A percentile compares a stretch with the other conserved stretches of the same genome.
Conservation (phyloP, 345 rosid species). For the Microthlaspi erraticum region DNA sequence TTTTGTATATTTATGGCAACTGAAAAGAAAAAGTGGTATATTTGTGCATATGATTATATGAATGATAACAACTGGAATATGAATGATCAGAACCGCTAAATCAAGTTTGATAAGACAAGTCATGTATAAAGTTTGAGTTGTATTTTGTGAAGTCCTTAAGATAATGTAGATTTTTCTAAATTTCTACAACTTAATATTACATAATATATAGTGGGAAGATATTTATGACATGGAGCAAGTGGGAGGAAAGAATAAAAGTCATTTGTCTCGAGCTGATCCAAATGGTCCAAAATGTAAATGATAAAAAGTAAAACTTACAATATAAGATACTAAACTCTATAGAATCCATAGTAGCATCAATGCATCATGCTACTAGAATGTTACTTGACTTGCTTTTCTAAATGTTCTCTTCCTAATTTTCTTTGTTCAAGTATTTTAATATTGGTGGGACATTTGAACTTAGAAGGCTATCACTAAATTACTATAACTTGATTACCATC, state of each 20-base stretch:
- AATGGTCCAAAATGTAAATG: conserved; percentile 18
- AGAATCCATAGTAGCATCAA: not conserved
- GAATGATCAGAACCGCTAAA: not conserved
- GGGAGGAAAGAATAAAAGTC: conserved; percentile 7
- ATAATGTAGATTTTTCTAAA: not conserved
- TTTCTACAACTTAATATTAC: not conserved
- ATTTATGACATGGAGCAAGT: conserved; percentile 1
- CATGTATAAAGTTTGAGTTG: not conserved
- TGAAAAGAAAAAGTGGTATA: not conserved
- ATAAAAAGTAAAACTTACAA: conserved; percentile 1
- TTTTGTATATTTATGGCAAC: too few species aligned
- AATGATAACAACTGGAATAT: too few species aligned
- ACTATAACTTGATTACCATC: not conserved
- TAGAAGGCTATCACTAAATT: not conserved
- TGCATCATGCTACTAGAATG: conserved; percentile 2
- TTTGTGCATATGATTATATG: not conserved
- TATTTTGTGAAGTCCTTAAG: not conserved
- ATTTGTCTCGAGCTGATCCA: conserved; percentile 10
- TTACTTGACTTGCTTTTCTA: conserved; percentile 3
- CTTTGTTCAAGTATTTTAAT: conserved; percentile 2
- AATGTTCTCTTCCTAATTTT: not conserved
- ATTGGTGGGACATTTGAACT: not conserved
- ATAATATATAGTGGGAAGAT: not conserved
- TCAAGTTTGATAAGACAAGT: not conserved
- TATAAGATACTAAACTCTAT: not conserved